Evolutionary conservation across 2,329 filamentous ascomycete genomes (phyloP), one percentile per base, ranked within the genome.

Genomic region (Thelonectria blattea): DNA sequence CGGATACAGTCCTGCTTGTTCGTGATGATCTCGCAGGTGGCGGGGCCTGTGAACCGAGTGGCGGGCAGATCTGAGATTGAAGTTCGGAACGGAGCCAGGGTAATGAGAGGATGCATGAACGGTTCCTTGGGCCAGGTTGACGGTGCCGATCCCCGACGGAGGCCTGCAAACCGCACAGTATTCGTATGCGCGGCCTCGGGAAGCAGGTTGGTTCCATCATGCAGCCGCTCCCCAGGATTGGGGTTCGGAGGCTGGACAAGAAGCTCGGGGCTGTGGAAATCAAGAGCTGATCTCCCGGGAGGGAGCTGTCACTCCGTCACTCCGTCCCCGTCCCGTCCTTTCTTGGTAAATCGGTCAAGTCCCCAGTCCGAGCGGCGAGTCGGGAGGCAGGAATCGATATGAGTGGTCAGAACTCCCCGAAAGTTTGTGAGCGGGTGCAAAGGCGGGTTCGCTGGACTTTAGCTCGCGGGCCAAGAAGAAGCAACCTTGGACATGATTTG

Each of bases 381-480:
- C 17, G 39, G 39, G 17, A 42, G 39, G 39, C 9, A 42, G 15
- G 17, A 42, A 10, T 42, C 39, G 14, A 41, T 37, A n/a, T 12
- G 32, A 47, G 45, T 56, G 61, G 55, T 50, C 49, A 63, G 55
- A 66, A 60, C 55, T 53, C 61, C 63, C 64, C 62, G 52, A 56
- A 47, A 56, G 47, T 45, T 55, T 30, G 27, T 30, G 27, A 30
- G n/a, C n/a, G 39, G 34, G 34, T 39, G 34, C 34, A n/a, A 41
- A n/a, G n/a, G 39, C 39, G 39, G 14, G 17, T 22, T 27, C 43
- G 5, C 20, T 9, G 17, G 20, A 9, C 22, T 22, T 46, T 24
- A 46, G 34, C 34, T 37, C 34, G 34, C 15, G 34, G 34, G 34
- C 34, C 34, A 37, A 14, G 34, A 11, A 34, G 32, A 11, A 34